phyloP scores from a whole-genome alignment of 169 alveolate species.

The Plasmodium billcollinsi region DNA sequence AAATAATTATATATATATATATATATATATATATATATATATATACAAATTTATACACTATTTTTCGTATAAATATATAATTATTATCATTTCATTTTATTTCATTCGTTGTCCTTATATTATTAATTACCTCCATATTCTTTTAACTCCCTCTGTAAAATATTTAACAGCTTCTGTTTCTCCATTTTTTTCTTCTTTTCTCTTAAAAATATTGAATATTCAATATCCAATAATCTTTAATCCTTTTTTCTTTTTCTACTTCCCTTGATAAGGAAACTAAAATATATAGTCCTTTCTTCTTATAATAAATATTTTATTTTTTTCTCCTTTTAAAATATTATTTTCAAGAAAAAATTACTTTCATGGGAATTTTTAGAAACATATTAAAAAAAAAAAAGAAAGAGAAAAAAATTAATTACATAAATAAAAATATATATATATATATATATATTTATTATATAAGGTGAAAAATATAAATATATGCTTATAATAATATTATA shows the following conservation, averaged over 20 bases:
- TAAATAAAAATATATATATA: too few relatives aligned
- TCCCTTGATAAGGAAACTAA: not conserved
- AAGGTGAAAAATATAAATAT: too few relatives aligned
- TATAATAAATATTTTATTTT: not conserved
- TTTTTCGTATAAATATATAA: not conserved
- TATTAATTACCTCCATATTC: slow-evolving; percentile 61
- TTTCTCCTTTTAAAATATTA: not conserved
- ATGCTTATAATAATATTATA: too few relatives aligned
- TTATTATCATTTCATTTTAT: not conserved
- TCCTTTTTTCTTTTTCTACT: not conserved
- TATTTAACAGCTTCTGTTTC: slow-evolving; percentile 33
- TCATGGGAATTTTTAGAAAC: too few relatives aligned
- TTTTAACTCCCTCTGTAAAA: slow-evolving; percentile 64
- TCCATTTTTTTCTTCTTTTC: slow-evolving; percentile 30
- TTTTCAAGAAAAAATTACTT: not conserved
- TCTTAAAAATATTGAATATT: not conserved
- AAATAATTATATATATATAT: not conserved
- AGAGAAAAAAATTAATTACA: too few relatives aligned
- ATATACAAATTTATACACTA: too few relatives aligned
- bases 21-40: not conserved
- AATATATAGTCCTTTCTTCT: not conserved
- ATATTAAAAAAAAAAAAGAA: too few relatives aligned
- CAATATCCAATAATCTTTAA: not conserved
- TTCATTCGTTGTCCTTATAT: slow-evolving; percentile 1
- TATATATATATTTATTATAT: too few relatives aligned